Percentiles rank a stretch among this genome's conserved stretches.
Evolutionary conservation across 2,329 filamentous ascomycete genomes (phyloP).

Genomic region (Ramularia collo-cygni): DNA sequence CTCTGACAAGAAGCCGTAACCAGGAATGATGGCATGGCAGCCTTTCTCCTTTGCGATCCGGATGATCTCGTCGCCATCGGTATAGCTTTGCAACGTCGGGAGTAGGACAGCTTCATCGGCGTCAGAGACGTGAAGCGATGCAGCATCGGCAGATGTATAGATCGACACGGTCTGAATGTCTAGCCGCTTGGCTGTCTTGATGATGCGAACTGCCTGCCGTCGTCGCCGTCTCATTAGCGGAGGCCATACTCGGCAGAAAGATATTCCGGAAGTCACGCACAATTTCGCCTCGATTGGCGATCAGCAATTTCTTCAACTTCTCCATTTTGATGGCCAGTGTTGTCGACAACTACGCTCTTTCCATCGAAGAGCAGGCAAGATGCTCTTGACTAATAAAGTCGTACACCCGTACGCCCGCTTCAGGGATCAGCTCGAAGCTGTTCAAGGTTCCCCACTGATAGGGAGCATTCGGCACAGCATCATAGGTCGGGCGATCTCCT

Average conservation of each 20-base stretch:
- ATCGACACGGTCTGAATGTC: constrained; percentile 49
- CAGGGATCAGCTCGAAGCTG: background rate
- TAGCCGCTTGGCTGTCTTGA: constrained; percentile 45
- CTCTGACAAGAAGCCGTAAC: constrained; percentile 61
- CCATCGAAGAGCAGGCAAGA: no score
- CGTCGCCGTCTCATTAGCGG: background rate
- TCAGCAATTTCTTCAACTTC: constrained; percentile 45
- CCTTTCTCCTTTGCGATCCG: constrained; percentile 44
- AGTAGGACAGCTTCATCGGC: constrained; percentile 50
- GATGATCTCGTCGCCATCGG: constrained; percentile 43
- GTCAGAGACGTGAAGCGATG: constrained; percentile 47
- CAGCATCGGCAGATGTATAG: constrained; percentile 51
- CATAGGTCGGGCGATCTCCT: constrained; percentile 3
- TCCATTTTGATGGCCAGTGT: constrained; percentile 36
- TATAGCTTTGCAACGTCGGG: constrained; percentile 44
- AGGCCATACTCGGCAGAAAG: background rate
- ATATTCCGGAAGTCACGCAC: constrained; percentile 6
- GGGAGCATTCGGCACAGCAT: constrained; percentile 2
- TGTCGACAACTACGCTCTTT: no score
- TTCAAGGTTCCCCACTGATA: constrained; percentile 17
- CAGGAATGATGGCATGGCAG: constrained; percentile 56
- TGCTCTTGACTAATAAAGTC: background rate
- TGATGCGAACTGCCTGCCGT: constrained; percentile 38
- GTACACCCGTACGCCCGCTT: background rate
- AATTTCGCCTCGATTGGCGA: constrained; percentile 57